These are phyloP conservation scores for Rhizophagus clarus DNA, from an alignment of 192 early-diverging fungal genomes.

Conservation along the genomic window DNA sequence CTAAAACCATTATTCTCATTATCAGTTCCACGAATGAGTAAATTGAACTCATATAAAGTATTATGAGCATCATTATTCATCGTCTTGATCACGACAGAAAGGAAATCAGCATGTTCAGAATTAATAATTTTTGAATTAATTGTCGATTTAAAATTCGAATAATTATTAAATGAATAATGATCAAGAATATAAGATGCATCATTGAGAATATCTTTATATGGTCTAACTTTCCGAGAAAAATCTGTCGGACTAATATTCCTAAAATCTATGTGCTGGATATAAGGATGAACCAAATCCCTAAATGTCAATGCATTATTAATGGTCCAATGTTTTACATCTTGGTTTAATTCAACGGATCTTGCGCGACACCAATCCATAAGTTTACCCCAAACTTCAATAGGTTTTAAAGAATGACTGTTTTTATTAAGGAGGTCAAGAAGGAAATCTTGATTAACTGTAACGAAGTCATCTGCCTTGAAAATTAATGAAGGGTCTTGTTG, in stretches of 20 bases:
- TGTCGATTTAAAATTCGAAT: background rate
- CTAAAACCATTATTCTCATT: slow-evolving; percentile 1
- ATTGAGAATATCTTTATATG: background rate
- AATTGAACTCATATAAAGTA: background rate
- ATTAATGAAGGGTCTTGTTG: background rate
- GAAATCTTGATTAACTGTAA: background rate
- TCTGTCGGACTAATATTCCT: background rate
- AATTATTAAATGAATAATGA: background rate
- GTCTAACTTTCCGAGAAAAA: background rate
- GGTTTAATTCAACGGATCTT: background rate
- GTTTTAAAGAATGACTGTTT: background rate
- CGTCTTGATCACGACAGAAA: too few species aligned
- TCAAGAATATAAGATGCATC: background rate
- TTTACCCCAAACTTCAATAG: background rate
- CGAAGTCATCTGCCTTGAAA: background rate
- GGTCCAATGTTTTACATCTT: background rate
- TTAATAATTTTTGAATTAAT: background rate
- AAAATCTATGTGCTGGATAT: background rate
- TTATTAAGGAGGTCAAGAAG: background rate
- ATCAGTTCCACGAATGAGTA: background rate
- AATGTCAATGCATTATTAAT: background rate
- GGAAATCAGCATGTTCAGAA: too few species aligned
- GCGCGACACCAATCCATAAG: background rate
- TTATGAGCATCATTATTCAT: background rate
- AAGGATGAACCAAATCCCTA: background rate